Conservation (phyloP, 331 rosid species). For the Stylosanthes scabra region DNA sequence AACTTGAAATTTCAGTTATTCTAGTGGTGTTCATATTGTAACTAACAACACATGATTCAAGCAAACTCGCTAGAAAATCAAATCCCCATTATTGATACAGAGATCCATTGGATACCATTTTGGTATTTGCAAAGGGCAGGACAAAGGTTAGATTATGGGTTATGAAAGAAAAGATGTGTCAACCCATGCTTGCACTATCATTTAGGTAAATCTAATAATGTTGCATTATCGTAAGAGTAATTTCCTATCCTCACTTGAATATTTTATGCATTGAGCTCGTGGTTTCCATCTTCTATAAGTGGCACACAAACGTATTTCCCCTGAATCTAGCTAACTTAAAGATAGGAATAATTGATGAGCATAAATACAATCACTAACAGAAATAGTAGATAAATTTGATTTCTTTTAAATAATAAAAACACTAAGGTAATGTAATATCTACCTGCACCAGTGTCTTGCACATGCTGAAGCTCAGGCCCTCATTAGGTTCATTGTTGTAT, state of each 20-base stretch:
- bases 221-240: not conserved
- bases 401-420: not conserved
- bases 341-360: not conserved
- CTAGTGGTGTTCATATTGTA: not conserved
- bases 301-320: not conserved
- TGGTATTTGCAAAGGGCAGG: not conserved
- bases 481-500: constrained; percentile 51
- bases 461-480: constrained; percentile 69
- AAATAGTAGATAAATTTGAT: too few relatives aligned
- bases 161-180: constrained; percentile 12
- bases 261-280: constrained; percentile 17
- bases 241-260: not conserved
- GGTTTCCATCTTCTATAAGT: not conserved
- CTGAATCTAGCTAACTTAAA: constrained; percentile 13
- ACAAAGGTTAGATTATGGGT: not conserved
- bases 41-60: not conserved
- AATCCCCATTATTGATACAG: not conserved
- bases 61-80: not conserved
- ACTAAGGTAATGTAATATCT: constrained; percentile 2
- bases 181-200: not conserved
- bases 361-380: not conserved
- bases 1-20: not conserved
- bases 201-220: constrained; percentile 1
- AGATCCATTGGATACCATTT: not conserved
- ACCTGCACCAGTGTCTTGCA: constrained; percentile 80